A percentile compares a stretch with the other conserved stretches of the same genome.
phyloP scores from a whole-genome alignment of 1,284 basidiomycete genomes.

The Irpex rosettiformis region DNA sequence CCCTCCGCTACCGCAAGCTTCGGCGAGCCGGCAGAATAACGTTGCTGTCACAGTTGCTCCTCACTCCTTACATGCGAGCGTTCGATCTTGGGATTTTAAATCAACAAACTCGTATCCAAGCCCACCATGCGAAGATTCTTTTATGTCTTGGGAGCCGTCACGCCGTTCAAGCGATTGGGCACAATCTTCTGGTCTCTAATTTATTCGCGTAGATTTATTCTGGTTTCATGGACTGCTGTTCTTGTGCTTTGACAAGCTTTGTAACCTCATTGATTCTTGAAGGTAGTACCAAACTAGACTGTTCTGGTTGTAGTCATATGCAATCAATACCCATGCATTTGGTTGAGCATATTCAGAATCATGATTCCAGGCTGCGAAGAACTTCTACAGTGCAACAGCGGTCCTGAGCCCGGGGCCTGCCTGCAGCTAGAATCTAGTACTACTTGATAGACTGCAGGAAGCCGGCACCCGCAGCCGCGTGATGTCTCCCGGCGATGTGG shows the following conservation, averaged over 20 bases:
- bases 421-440: no score
- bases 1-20: neutral
- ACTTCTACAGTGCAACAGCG: no score
- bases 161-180: conserved; percentile 23
- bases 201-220: neutral
- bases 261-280: no score
- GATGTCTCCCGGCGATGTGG: no score
- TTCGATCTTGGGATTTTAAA: conserved; percentile 31
- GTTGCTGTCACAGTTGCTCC: conserved; percentile 20
- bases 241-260: neutral
- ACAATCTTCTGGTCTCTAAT: conserved; percentile 2
- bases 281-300: neutral
- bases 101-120: conserved; percentile 21
- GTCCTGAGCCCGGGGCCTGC: no score
- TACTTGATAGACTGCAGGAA: no score
- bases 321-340: no score
- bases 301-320: no score
- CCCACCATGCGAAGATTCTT: conserved; percentile 37
- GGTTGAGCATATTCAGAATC: no score
- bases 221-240: neutral
- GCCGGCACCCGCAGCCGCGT: no score
- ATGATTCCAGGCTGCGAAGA: no score
- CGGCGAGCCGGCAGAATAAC: neutral
- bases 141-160: conserved; percentile 44
- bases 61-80: conserved; percentile 25